These are phyloP conservation scores for Thalassiosira hispida DNA, from an alignment of 352 stramenopile genomes.

Conservation along the genomic window DNA sequence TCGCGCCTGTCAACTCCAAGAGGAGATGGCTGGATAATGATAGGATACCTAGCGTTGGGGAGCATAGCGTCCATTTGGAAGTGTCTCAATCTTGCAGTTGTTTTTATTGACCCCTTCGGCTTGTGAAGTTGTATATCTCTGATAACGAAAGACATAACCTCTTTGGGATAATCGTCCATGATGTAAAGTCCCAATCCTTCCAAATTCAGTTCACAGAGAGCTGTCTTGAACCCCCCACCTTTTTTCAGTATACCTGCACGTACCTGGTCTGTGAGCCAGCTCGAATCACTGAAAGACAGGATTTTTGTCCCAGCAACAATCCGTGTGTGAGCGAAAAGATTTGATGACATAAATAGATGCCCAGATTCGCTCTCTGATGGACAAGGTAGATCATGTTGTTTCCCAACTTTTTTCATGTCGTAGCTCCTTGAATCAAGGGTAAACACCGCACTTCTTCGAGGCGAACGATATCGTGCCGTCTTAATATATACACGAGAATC, in stretches of 20 bases:
- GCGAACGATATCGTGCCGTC: not conserved
- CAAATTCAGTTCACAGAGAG: conserved; percentile 51
- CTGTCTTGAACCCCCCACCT: conserved; percentile 55
- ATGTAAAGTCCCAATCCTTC: conserved; percentile 60
- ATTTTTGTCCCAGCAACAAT: conserved; percentile 53
- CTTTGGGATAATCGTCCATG: conserved; percentile 63
- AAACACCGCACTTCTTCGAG: conserved; percentile 3
- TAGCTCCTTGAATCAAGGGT: conserved; percentile 30
- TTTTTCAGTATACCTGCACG: conserved; percentile 51
- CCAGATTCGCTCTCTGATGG: not conserved
- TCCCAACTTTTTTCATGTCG: conserved; percentile 41
- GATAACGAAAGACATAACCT: conserved; percentile 58
- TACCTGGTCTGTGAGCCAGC: conserved; percentile 50
- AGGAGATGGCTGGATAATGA: conserved; percentile 64
- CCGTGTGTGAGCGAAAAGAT: conserved; percentile 17
- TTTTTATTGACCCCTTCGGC: conserved; percentile 52
- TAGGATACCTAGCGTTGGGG: conserved; percentile 58
- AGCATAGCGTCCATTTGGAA: conserved; percentile 73
- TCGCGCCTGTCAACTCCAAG: conserved; percentile 50
- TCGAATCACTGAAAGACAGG: conserved; percentile 65
- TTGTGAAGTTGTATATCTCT: conserved; percentile 63
- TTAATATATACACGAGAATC: not conserved
- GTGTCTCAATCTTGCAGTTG: conserved; percentile 46
- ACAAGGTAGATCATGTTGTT: conserved; percentile 48
- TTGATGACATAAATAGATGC: not conserved